phyloP scores from a whole-genome alignment of 176 grass and related monocot genomes.

The Oryza australiensis region DNA sequence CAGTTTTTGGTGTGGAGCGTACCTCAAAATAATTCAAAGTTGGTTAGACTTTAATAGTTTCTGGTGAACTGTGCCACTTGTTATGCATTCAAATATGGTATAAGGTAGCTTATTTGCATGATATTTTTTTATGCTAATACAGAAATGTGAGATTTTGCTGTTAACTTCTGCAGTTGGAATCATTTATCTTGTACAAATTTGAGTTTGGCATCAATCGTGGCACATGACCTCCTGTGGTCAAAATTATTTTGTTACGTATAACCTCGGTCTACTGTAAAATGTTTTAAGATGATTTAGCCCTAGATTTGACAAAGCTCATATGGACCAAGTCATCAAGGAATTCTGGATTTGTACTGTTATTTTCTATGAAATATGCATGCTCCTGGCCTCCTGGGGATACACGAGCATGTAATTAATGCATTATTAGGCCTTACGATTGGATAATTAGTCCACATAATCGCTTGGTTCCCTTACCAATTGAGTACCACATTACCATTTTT shows the following conservation, averaged over 20 bases:
- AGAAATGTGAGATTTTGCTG: background rate
- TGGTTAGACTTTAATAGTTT: background rate
- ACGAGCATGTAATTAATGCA: background rate
- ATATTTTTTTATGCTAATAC: conserved; percentile 12
- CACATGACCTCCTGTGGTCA: background rate
- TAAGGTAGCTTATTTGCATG: background rate
- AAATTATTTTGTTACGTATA: conserved; percentile 7
- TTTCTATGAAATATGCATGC: background rate
- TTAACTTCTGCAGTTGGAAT: background rate
- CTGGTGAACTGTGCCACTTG: conserved; percentile 5
- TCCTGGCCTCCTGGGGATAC: background rate
- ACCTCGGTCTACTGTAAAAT: background rate
- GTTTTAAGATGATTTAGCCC: background rate
- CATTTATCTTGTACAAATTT: conserved; percentile 6
- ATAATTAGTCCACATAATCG: background rate
- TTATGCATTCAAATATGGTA: background rate
- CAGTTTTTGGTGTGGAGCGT: conserved; percentile 1
- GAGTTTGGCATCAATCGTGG: background rate
- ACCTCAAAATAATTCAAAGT: conserved; percentile 4
- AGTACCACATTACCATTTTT: background rate
- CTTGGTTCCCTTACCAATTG: background rate
- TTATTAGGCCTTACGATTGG: background rate
- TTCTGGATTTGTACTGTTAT: conserved; percentile 8
- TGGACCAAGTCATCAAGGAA: conserved; percentile 1
- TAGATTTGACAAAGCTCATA: background rate